Percentiles rank a stretch among this genome's conserved stretches.
phyloP scores from a whole-genome alignment of 148 eudicot genomes.

The Dianthus caryophyllus region DNA sequence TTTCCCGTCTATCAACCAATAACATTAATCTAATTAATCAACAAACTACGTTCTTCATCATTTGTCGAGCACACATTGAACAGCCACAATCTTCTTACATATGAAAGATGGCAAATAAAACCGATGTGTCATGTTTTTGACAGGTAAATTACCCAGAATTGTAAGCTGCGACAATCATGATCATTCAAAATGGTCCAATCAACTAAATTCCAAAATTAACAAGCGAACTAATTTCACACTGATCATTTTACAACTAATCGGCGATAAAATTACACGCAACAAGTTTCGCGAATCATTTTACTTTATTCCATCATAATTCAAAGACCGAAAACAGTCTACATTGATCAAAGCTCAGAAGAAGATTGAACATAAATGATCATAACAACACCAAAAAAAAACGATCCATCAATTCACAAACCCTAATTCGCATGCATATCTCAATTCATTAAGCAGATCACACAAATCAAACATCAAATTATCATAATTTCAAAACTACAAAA shows the following conservation, averaged over 20 bases:
- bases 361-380: not conserved
- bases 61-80: not conserved
- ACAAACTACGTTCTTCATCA: not conserved
- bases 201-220: no score
- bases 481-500: not conserved
- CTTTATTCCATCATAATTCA: no score
- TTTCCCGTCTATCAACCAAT: constrained; percentile 37
- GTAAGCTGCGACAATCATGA: not conserved
- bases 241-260: not conserved
- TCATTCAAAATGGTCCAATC: not conserved
- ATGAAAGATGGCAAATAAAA: not conserved
- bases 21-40: not conserved
- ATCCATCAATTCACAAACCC: no score
- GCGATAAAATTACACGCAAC: no score
- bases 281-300: no score
- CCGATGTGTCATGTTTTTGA: no score
- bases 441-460: no score
- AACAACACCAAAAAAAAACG: no score
- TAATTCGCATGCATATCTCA: no score
- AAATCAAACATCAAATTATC: not conserved
- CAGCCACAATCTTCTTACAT: not conserved
- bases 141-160: not conserved
- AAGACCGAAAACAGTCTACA: not conserved
- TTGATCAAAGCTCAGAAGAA: not conserved
- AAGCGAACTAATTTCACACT: not conserved